Conservation (phyloP, 2,329 filamentous ascomycete species). For the Hypoxylon sp. region DNA sequence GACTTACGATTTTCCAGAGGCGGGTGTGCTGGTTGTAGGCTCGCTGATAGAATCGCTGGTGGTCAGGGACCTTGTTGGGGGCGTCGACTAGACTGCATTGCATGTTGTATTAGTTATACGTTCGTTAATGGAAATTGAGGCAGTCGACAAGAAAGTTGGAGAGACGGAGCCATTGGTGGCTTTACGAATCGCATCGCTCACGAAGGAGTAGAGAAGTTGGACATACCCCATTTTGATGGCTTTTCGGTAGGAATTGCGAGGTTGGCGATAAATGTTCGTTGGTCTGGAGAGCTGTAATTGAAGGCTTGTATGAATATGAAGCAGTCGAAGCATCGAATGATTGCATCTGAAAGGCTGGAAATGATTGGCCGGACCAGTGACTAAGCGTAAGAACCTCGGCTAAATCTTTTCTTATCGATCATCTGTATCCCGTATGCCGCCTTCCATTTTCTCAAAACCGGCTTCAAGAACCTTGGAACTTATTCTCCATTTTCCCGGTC, state of each 20-base stretch:
- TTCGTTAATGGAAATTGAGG: slow-evolving; percentile 33
- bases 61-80: slow-evolving; percentile 79
- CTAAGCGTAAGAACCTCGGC: slow-evolving; percentile 46
- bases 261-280: slow-evolving; percentile 24
- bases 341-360: slow-evolving; percentile 17
- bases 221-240: slow-evolving; percentile 51
- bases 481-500: not conserved
- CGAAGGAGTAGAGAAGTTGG: not conserved
- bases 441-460: not conserved
- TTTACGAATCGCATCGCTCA: slow-evolving; percentile 1
- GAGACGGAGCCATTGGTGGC: slow-evolving; percentile 36
- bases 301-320: slow-evolving; percentile 41
- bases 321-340: slow-evolving; percentile 36
- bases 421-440: not conserved
- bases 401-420: slow-evolving; percentile 14
- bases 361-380: slow-evolving; percentile 30
- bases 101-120: slow-evolving; percentile 46
- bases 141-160: slow-evolving; percentile 10
- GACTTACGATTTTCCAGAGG: slow-evolving; percentile 82
- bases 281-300: slow-evolving; percentile 41
- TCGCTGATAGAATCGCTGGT: slow-evolving; percentile 80
- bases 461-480: not conserved
- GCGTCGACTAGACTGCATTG: slow-evolving; percentile 72
- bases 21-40: slow-evolving; percentile 76
- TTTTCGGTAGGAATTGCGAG: slow-evolving; percentile 29